phyloP scores from a whole-genome alignment of 257 asterid genomes.

The Catharanthus roseus region DNA sequence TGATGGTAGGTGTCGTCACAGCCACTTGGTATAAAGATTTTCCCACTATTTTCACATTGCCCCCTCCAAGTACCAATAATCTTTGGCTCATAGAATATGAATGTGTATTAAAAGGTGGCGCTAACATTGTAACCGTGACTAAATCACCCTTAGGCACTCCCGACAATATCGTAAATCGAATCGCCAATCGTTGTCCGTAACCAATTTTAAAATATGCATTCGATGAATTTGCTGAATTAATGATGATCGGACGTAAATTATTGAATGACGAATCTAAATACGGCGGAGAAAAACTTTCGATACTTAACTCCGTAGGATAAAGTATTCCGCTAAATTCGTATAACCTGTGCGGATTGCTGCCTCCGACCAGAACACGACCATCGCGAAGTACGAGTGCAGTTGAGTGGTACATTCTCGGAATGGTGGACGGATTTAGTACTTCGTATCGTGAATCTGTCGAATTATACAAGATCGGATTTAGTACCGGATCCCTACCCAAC shows the following conservation, averaged over 20 bases:
- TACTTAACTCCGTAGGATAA: constrained; percentile 29
- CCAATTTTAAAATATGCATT: constrained; percentile 15
- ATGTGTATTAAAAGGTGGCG: constrained; percentile 40
- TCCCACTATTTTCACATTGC: constrained; percentile 9
- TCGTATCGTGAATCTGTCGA: constrained; percentile 15
- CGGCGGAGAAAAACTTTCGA: constrained; percentile 32
- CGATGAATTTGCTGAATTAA: no score
- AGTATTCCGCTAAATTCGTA: constrained; percentile 16
- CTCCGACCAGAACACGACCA: constrained; percentile 40
- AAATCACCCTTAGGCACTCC: constrained; percentile 3
- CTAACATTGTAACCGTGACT: constrained; percentile 34
- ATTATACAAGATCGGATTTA: constrained; percentile 24
- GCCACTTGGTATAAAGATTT: constrained; percentile 14
- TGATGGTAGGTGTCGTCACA: constrained; percentile 17
- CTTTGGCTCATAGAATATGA: constrained; percentile 48
- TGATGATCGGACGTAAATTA: constrained; percentile 16
- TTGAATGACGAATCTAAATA: constrained; percentile 15
- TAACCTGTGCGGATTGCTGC: constrained; percentile 29
- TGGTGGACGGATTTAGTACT: constrained; percentile 18
- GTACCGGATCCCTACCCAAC: constrained; percentile 27
- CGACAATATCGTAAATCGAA: constrained; percentile 11
- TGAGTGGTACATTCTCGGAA: constrained; percentile 46
- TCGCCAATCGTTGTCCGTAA: constrained; percentile 2
- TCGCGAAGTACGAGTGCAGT: constrained; percentile 34
- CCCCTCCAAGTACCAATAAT: constrained; percentile 18